Evolutionary conservation across 805 yeast genomes (phyloP), one percentile per base, ranked within the genome.

Genomic region (Groenewaldozyma salmanticensis): DNA sequence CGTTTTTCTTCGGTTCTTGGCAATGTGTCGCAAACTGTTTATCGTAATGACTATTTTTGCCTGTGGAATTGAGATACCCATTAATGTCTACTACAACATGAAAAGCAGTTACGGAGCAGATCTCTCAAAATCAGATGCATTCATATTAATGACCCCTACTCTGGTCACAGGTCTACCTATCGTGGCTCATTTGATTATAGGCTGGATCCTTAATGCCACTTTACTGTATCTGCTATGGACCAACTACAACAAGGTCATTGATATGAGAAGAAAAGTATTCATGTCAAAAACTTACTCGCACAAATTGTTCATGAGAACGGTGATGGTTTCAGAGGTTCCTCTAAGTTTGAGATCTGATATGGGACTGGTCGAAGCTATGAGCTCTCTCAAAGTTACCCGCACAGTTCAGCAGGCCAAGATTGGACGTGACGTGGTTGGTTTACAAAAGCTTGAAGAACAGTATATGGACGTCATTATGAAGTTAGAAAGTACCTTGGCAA

Each of bases 71-170:
- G 62, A 59, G 5, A 57, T 63, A 3, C 68, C 68, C 7, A 47
- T 64, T 41, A 63, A 63, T 38, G 58, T 63, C 31, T 44, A 46
- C 13, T 60, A 46, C 49, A 61, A 64, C 33, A 40, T 55, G 39
- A 40, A 46, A 21, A 45, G 50, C 15, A 20, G 46, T 11, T 48
- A 51, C n/a, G 47, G 52, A 11, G 45, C 48, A 2, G 43, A 48
- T 16, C 48, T 58, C 15, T 42, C 55, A 13, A 45, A 47, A 17
- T 63, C 62, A 35, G 60, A 63, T 4, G 36, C 32, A 3, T 55
- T 63, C 37, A 40, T 60, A 15, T 47, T 61, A 9, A 53, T 61
- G 55, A 64, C 67, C 3, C 67, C 68, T 1, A 48, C 61, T 1
- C 46, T 59, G 27, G 44, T 64, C 5, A 31, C 50, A 1, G 60